Base-by-base conservation (phyloP, 2,329 filamentous ascomycete genomes). In the Didymella pinodella region DNA sequence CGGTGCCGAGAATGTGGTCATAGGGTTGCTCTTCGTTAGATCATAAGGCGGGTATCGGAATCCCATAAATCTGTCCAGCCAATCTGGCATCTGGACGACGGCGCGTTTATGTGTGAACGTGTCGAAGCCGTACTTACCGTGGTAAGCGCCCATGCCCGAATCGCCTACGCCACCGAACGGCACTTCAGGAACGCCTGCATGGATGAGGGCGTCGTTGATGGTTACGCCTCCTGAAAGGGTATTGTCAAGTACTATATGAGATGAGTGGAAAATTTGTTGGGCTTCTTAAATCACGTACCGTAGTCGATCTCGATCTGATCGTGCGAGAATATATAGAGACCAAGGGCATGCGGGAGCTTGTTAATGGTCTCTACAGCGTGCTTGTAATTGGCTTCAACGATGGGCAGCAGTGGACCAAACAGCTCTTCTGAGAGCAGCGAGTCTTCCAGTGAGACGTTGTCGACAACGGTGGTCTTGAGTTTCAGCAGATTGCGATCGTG, bases 271-370 rank as follows among this genome's bases (percentile, higher is more conserved):
- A 16, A 2, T n/a, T 20, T 8, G 16, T 6, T 4, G 4, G 5
- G 6, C 4, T 20, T 4, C 32, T 31, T 20, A 2, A 11, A 6
- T n/a, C 10, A n/a, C 48, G 44, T 20, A 52, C 48, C 48, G 20
- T 52, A 36, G n/a, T 52, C 48, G 18, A 52, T 44, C 29, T 52
- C 48, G 20, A 12, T 12, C 48, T 52, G 48, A 12, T 52, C 40
- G 10, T 52, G 48, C 14, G 48, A 52, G 29, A 52, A 52, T 7
- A 52, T 22, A 8, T 52, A 52, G 29, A 52, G 38, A 28, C 29
- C 48, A 3, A 52, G 22, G 3, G 48, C 28, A 14, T 52, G 48
- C 2, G 40, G 12, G 7, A 44, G 18, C 8, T 16, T 26, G 22
- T 45, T 52, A 14, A 52, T 40, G 7, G 29, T 18, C 20, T 52